Percentiles rank a stretch among this genome's conserved stretches.
These are phyloP conservation scores for Nepenthes gracilis DNA, from an alignment of 148 eudicot genomes.

Conservation along the genomic window DNA sequence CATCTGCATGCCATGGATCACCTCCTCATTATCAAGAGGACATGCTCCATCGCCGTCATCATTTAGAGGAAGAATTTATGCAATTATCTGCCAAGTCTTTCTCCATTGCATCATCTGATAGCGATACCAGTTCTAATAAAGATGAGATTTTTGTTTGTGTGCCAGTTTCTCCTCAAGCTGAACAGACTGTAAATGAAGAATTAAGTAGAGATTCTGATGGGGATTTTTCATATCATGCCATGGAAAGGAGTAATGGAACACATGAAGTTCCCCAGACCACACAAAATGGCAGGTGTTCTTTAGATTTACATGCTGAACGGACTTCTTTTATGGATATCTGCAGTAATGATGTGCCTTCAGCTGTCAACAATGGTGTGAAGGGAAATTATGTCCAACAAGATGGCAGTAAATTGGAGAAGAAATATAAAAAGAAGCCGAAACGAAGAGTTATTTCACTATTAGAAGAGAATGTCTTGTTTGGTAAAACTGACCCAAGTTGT, in stretches of 20 bases:
- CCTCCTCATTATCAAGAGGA: conserved; percentile 89
- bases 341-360: neutral
- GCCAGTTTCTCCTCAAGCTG: conserved; percentile 17
- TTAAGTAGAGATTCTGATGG: conserved; percentile 16
- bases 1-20: conserved; percentile 37
- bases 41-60: conserved; percentile 71
- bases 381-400: conserved; percentile 18
- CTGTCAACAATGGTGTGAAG: conserved; percentile 4
- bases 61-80: conserved; percentile 70
- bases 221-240: conserved; percentile 2
- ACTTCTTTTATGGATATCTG: neutral
- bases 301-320: conserved; percentile 18
- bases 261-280: conserved; percentile 10
- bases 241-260: conserved; percentile 11
- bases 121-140: conserved; percentile 61
- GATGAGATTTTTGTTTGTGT: conserved; percentile 28
- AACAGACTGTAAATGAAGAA: conserved; percentile 26
- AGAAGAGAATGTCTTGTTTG: conserved; percentile 17
- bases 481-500: conserved; percentile 5
- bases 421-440: conserved; percentile 27
- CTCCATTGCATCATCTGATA: conserved; percentile 75
- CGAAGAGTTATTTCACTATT: conserved; percentile 43
- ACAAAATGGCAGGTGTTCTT: conserved; percentile 18
- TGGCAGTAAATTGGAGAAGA: conserved; percentile 24
- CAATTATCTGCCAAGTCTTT: conserved; percentile 69